Base-by-base conservation (phyloP, 1,284 basidiomycete species). In the Porodaedalea pini region DNA sequence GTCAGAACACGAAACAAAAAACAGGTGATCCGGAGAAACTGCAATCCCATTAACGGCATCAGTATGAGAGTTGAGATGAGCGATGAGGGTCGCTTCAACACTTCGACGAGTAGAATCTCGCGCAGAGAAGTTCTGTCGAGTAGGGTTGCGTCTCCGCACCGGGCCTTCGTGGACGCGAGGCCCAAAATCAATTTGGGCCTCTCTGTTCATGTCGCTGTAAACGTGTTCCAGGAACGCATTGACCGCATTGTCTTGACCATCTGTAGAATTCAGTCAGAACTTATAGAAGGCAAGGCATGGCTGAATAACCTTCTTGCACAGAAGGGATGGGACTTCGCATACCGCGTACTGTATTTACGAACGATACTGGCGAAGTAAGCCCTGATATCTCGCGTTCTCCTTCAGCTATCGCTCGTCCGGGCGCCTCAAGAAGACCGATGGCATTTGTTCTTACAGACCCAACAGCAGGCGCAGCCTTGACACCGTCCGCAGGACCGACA, bases 21-120 rank as follows among this genome's bases (percentile, higher is more conserved):
- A 99, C 62, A 87, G 74, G 62, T 97, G 93, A 68, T 99, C 97
- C 0, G 94, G 93, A 1, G 96, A 89, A 8, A 96, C 90, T 0
- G 88, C 88, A 15, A 99, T 76, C 1, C 85, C 81, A 0, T 88
- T 93, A 59, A 99, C 78, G 0, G 83, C 78, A 15, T 87, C 89
- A 0, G 84, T 82, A 67, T 98, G 94, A 7, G 92, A 92, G 19
- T 82, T 81, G n/a, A 96, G 79, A 69, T 96, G 89, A 0, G 90
- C 87, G 51, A 97, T 84, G 60, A 96, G 80, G 0, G 80, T 87
- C 0, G 90, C 88, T 60, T 92, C 90, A 4, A 81, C 63, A 48
- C 59, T 76, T 36, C 80, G 83, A 36, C 80, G 78, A 39, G 73
- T 71, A 55, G 69, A 72, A 63, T 88, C 86, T 41, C 88, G 76